Evolutionary conservation across 768 basidiomycete species (phyloP), one percentile per base, ranked within the genome.

Genomic region (Lactarius hatsudake): DNA sequence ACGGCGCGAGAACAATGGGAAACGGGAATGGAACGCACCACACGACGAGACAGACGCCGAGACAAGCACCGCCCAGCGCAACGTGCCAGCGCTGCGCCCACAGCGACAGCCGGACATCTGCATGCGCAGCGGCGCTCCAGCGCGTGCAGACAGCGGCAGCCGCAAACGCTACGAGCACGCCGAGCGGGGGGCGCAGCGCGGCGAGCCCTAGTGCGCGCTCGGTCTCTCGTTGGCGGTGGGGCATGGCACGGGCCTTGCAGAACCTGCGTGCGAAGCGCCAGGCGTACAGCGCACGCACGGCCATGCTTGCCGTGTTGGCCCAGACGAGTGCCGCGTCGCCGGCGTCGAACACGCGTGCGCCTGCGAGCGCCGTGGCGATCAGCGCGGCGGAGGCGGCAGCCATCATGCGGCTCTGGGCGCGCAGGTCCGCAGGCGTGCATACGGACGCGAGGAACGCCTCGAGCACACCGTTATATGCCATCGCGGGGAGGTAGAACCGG

Each of bases 391-490:
- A 93, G 75, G 91, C 94, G 0, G 74, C 78, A n/a, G 88, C 81
- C 88, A 98, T 91, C 86, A 88, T 93, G 82, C 85, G 81, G 72
- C 87, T 90, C 75, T 96, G 94, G 8, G 74, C 75, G 56, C 80
- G 84, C 12, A 30, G 30, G 30, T 30, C 30, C 64, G 88, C 71
- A 0, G 89, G 81, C 1, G 82, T 81, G 1, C 94, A 91, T 2
- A 88, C 87, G 62, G 92, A 89, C 3, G 91, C 86, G 26, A 28
- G 82, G 76, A 97, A 96, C 0, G 96, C 93, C 74, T 99, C 97
- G 20, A 96, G 78, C 0, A 92, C 85, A 2, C 97, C 97, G 73
- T 99, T 99, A 71, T 94, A 78, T 6, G 91, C 91, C 73, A 99
- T 83, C 26, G 91, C 83, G 0, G 97, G 97, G 70, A 98, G 89